A percentile compares a stretch with the other conserved stretches of the same genome.
These are phyloP conservation scores for Saposhnikovia divaricata DNA, from an alignment of 129 eudicot species.

Conservation along the genomic window DNA sequence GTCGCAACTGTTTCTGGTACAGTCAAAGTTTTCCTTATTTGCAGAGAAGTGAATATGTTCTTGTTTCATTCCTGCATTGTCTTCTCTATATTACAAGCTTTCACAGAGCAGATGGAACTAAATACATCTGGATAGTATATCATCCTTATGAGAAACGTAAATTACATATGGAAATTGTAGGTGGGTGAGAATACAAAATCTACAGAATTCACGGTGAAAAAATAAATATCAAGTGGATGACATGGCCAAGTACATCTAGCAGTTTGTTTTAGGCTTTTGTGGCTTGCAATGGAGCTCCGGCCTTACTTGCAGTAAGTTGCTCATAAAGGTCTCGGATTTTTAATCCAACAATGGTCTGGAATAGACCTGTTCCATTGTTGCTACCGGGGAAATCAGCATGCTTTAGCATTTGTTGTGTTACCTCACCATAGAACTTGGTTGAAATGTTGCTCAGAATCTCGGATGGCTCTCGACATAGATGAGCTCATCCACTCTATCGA, in stretches of 20 bases:
- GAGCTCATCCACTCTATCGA: slow-evolving; percentile 91
- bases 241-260: not conserved
- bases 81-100: slow-evolving; percentile 45
- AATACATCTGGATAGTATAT: slow-evolving; percentile 41
- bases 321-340: slow-evolving; percentile 89
- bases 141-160: slow-evolving; percentile 19
- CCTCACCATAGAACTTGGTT: slow-evolving; percentile 91
- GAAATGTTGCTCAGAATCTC: slow-evolving; percentile 94
- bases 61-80: slow-evolving; percentile 26
- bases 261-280: slow-evolving; percentile 51
- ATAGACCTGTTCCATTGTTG: slow-evolving; percentile 96
- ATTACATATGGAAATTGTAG: slow-evolving; percentile 13
- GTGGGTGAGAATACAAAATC: slow-evolving; percentile 8
- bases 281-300: slow-evolving; percentile 57
- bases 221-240: slow-evolving; percentile 17
- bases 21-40: not conserved
- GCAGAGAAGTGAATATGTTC: slow-evolving; percentile 7
- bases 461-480: slow-evolving; percentile 93
- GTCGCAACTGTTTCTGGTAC: not conserved
- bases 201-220: slow-evolving; percentile 12
- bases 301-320: slow-evolving; percentile 57
- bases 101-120: slow-evolving; percentile 29
- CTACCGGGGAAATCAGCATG: slow-evolving; percentile 91
- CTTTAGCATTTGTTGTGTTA: slow-evolving; percentile 93
- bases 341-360: slow-evolving; percentile 87